Base-by-base conservation (phyloP, 306 rosid species). In the Malus fusca region DNA sequence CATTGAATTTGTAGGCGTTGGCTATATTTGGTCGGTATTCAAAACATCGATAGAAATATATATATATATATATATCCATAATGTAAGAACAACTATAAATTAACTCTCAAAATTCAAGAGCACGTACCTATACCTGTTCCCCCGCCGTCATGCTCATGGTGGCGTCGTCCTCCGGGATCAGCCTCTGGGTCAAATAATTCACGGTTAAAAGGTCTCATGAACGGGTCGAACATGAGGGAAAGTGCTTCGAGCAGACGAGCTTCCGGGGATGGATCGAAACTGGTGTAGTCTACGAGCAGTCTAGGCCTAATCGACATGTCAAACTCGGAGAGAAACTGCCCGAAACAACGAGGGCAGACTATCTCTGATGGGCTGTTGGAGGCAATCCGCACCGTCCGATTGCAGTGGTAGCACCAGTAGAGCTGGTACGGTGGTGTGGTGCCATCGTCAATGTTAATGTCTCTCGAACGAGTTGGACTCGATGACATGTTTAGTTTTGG, bases 341-440 rank as follows among this genome's bases (percentile, higher is more conserved):
- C 92, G 44, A 73, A 88, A 64, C 99, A 96, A 4, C 96, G 92
- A 0, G 98, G 97, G 77, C 99, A 96, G 25, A 65, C 12, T 22
- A 90, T 22, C 0, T 82, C 81, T 0, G 89, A 62, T 4, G 84
- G 71, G 77, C 68, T 58, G 7, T 83, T 28, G 46, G 85, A 52
- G 73, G 83, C 79, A 15, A 84, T 44, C n/a, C 92, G 79, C 69
- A 90, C 90, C 26, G 58, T 60, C 22, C 87, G 86, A 48, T 77
- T 82, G 85, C 99, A 96, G 6, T 82, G 89, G 85, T 84, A 85
- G 93, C 99, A 96, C 92, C 92, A 92, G 74, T 89, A 88, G 46
- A 83, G 85, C 6, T 73, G 87, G 86, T 76, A 82, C 66, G 77
- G 79, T 76, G 75, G 23, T 48, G 63, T n/a, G 59, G 21, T 22